Evolutionary conservation across 1,284 basidiomycete genomes (phyloP).

Genomic region (Pseudozyma hubeiensis): DNA sequence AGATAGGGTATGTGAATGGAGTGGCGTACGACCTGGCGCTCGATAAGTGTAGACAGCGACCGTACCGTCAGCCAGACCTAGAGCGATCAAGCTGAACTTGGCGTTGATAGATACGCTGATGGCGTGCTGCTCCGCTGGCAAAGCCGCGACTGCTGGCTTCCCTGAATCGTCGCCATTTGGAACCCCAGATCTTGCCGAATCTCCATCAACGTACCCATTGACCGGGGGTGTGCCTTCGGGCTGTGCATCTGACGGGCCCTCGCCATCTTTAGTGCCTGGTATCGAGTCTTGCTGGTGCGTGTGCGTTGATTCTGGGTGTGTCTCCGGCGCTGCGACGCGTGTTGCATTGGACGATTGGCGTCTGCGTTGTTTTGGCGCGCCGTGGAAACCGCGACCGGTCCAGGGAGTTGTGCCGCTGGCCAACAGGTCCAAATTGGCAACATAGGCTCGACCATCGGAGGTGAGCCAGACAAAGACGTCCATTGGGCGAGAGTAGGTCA

Average conservation of each 20-base stretch:
- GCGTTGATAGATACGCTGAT: constrained; percentile 78
- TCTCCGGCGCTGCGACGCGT: background rate
- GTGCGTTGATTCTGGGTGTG: background rate
- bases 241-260: background rate
- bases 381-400: constrained; percentile 55
- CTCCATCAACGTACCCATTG: constrained; percentile 3
- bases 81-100: constrained; percentile 84
- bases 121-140: constrained; percentile 74
- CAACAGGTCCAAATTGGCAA: constrained; percentile 47
- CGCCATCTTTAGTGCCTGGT: background rate
- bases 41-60: constrained; percentile 62
- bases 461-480: constrained; percentile 63
- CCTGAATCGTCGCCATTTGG: background rate
- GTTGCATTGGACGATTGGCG: constrained; percentile 15
- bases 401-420: constrained; percentile 29
- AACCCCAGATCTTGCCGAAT: background rate
- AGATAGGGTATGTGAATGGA: constrained; percentile 63
- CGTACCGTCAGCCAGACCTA: constrained; percentile 78
- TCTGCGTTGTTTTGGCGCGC: constrained; percentile 25
- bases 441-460: constrained; percentile 58
- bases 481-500: constrained; percentile 60
- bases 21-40: constrained; percentile 43
- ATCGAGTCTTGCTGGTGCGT: background rate
- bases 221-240: background rate
- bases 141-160: background rate